Conservation (phyloP, 2,329 filamentous ascomycete species). For the Lasiodiplodia hormozganensis region DNA sequence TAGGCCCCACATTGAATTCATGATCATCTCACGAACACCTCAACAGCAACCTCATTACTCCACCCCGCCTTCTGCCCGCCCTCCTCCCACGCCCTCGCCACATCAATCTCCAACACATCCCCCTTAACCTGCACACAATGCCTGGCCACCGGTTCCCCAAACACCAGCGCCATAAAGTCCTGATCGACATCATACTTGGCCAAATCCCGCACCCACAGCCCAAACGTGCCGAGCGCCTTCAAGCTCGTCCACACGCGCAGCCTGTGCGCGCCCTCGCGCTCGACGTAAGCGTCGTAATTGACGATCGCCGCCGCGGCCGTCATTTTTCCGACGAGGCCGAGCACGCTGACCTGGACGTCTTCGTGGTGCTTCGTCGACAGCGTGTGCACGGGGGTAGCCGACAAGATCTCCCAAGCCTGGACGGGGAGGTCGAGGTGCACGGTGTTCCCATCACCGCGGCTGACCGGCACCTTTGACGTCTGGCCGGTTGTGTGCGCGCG, state of each 20-base stretch:
- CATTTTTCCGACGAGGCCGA: conserved; percentile 89
- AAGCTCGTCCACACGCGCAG: conserved; percentile 72
- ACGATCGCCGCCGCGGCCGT: conserved; percentile 82
- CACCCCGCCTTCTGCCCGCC: conserved; percentile 73
- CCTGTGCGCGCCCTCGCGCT: conserved; percentile 60
- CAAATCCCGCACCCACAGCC: conserved; percentile 80
- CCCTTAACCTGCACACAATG: conserved; percentile 66
- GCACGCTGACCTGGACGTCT: conserved; percentile 65
- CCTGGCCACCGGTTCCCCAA: conserved; percentile 71
- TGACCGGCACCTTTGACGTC: conserved; percentile 61
- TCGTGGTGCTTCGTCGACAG: conserved; percentile 39
- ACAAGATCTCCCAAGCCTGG: conserved; percentile 81
- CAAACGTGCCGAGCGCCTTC: conserved; percentile 80
- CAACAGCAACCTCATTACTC: conserved; percentile 63
- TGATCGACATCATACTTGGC: conserved; percentile 65
- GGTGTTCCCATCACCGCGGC: conserved; percentile 48
- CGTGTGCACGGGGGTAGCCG: conserved; percentile 70
- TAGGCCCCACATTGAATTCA: no score
- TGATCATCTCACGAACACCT: conserved; percentile 14
- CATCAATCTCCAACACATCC: conserved; percentile 79
- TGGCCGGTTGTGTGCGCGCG: conserved; percentile 73
- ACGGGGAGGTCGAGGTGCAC: conserved; percentile 68
- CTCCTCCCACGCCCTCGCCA: conserved; percentile 77
- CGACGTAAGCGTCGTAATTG: conserved; percentile 64
- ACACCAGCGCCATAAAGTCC: conserved; percentile 77